These are phyloP conservation scores for Penicillium antarcticum DNA, from an alignment of 495 filamentous ascomycete species.

Conservation along the genomic window DNA sequence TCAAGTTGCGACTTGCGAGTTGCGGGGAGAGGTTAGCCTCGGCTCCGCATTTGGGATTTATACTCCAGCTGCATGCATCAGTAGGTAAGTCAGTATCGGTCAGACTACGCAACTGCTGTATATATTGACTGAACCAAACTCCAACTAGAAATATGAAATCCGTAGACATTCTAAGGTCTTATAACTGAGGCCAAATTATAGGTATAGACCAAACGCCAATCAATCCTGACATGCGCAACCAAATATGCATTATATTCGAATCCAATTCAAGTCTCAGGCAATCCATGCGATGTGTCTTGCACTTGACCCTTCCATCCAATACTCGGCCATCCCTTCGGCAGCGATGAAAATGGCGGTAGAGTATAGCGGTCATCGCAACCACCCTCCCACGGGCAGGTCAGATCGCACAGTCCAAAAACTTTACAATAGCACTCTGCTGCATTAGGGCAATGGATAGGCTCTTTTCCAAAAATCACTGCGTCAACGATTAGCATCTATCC, in stretches of 20 bases:
- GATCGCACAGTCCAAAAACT: slow-evolving; percentile 56
- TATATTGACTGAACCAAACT: no score
- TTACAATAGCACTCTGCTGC: slow-evolving; percentile 62
- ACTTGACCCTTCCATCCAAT: slow-evolving; percentile 48
- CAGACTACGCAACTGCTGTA: no score
- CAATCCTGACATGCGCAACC: no score
- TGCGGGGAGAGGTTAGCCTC: slow-evolving; percentile 21
- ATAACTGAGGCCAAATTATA: background rate
- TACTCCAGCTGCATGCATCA: no score
- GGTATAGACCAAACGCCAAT: no score
- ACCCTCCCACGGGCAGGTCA: slow-evolving; percentile 36
- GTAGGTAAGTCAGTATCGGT: background rate
- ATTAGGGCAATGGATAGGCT: slow-evolving; percentile 53
- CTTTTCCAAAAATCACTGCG: slow-evolving; percentile 49
- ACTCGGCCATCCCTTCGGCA: slow-evolving; percentile 51
- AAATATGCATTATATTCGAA: background rate
- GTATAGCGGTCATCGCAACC: slow-evolving; percentile 44
- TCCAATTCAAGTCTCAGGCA: slow-evolving; percentile 31
- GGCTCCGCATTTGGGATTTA: slow-evolving; percentile 9
- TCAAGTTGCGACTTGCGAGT: background rate
- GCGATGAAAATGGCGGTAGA: slow-evolving; percentile 43
- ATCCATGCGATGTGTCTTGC: slow-evolving; percentile 35
- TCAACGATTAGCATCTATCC: slow-evolving; percentile 6
- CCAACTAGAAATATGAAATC: no score
- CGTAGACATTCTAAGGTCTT: background rate